A percentile compares a stretch with the other conserved stretches of the same genome.
These are phyloP conservation scores for Golovinomyces cichoracearum DNA, from an alignment of 2,329 filamentous ascomycete species.

Conservation along the genomic window DNA sequence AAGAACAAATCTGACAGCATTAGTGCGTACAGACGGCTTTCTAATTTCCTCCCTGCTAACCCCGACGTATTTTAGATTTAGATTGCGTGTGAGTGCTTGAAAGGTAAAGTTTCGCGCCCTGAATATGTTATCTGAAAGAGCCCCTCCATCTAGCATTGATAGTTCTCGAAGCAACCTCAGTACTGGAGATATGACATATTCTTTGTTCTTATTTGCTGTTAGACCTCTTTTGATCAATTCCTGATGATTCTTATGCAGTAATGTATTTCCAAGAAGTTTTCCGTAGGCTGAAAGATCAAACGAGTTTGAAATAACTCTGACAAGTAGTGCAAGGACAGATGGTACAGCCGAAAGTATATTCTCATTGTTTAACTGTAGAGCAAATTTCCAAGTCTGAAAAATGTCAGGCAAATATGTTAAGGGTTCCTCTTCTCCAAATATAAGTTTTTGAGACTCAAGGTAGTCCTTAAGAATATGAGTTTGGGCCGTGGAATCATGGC, in stretches of 20 bases:
- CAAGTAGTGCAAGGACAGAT: constrained; percentile 54
- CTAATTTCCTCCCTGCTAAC: constrained; percentile 35
- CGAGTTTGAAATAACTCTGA: constrained; percentile 50
- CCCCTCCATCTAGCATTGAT: constrained; percentile 64
- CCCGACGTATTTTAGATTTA: constrained; percentile 39
- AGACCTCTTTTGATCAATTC: constrained; percentile 58
- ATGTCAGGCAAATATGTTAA: constrained; percentile 48
- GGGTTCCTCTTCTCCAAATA: constrained; percentile 26
- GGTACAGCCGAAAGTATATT: constrained; percentile 55
- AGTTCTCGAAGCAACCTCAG: constrained; percentile 66
- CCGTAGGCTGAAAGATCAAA: constrained; percentile 53
- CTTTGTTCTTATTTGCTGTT: constrained; percentile 56
- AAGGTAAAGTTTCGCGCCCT: constrained; percentile 53
- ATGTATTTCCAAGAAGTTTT: constrained; percentile 49
- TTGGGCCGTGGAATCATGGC: constrained; percentile 22
- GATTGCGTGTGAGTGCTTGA: constrained; percentile 53
- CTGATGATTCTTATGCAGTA: constrained; percentile 57
- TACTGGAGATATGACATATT: constrained; percentile 69
- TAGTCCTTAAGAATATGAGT: constrained; percentile 42
- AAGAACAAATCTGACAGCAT: constrained; percentile 58
- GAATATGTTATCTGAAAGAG: constrained; percentile 52
- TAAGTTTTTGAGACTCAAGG: constrained; percentile 29
- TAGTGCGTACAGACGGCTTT: constrained; percentile 57
- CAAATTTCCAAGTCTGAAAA: constrained; percentile 72
- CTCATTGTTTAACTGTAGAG: constrained; percentile 54